phyloP scores from a whole-genome alignment of 176 grass and related monocot species.

The Raddia distichophylla region DNA sequence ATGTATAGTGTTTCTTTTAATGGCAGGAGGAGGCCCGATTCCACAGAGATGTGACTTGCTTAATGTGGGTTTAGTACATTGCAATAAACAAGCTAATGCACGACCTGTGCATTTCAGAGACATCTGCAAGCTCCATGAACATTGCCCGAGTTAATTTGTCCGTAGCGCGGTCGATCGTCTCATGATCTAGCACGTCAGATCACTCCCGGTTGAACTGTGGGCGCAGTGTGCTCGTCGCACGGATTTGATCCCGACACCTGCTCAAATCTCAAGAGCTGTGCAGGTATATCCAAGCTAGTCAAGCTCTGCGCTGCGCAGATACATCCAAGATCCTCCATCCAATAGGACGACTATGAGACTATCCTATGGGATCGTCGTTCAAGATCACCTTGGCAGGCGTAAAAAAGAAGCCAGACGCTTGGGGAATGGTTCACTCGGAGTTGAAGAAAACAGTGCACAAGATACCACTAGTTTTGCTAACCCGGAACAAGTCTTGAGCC shows the following conservation, averaged over 20 bases:
- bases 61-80: background rate
- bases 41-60: background rate
- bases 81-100: background rate
- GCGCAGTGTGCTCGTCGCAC: conserved; percentile 18
- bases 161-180: background rate
- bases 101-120: background rate
- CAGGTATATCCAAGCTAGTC: conserved; percentile 32
- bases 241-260: background rate
- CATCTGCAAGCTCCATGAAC: background rate
- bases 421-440: conserved; percentile 41
- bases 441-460: conserved; percentile 29
- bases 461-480: conserved; percentile 8
- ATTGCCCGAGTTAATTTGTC: conserved; percentile 3
- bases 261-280: conserved; percentile 39
- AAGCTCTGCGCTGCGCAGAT: conserved; percentile 9
- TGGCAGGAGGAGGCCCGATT: background rate
- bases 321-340: conserved; percentile 40
- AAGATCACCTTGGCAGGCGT: conserved; percentile 4
- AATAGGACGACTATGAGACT: conserved; percentile 11
- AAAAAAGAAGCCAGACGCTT: conserved; percentile 33
- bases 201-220: background rate
- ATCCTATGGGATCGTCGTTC: background rate
- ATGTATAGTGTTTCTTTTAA: background rate
- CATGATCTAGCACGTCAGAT: background rate
- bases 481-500: background rate